Evolutionary conservation across 225 moss, liverwort and hornwort genomes (phyloP).

Genomic region (Neckera pumila): DNA sequence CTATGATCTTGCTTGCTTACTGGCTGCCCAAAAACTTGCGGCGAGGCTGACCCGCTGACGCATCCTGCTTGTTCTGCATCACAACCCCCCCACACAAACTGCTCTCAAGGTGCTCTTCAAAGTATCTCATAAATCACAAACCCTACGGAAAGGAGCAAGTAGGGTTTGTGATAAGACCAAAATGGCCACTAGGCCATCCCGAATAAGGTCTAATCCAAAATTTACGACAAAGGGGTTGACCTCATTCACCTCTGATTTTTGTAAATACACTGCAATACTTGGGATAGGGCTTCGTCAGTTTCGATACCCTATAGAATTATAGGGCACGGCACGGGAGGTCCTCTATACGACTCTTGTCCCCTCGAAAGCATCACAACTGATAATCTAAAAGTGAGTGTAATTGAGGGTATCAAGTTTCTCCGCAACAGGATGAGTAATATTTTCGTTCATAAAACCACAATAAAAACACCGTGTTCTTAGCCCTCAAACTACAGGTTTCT

Average conservation of each 20-base stretch:
- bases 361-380: neutral
- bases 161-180: neutral
- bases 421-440: neutral
- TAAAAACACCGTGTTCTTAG: neutral
- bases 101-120: neutral
- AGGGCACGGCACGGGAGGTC: neutral
- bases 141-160: neutral
- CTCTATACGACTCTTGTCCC: neutral
- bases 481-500: neutral
- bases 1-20: neutral
- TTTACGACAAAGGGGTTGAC: neutral
- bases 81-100: neutral
- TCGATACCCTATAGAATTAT: neutral
- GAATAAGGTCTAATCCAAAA: neutral
- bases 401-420: neutral
- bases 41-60: constrained; percentile 10
- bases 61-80: constrained; percentile 49
- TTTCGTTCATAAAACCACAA: neutral
- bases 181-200: neutral
- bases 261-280: neutral
- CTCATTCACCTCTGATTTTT: neutral
- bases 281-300: neutral
- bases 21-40: constrained; percentile 49
- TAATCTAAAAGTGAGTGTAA: neutral
- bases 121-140: neutral